Evolutionary conservation across 352 stramenopile genomes (phyloP), one percentile per base, ranked within the genome.

Genomic region (Stramenopiles sp.): DNA sequence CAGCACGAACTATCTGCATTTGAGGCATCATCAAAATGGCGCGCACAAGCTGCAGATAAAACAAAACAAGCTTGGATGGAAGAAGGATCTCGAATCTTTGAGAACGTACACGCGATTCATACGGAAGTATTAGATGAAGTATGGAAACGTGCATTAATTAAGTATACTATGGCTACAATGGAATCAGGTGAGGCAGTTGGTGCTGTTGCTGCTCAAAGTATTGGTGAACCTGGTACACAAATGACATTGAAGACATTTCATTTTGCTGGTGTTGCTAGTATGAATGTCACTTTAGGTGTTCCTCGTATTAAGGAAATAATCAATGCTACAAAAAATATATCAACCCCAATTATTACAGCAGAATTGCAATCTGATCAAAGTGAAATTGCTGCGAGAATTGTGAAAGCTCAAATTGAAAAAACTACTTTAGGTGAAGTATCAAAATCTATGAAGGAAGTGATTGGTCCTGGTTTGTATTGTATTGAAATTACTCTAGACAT

Each of bases 261-360:
- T 59, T 96, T 97, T 63, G 83, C 80, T 24, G 85, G 86, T 53
- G 86, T 96, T 34, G 89, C 81, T 18, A 91, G 71, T 41, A 97
- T 97, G 85, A 96, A 99, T 59, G 84, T 99, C 26, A 99, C 86
- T 19, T 65, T 97, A 3, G 86, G 86, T 60, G 85, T 99, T 26
- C 86, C 86, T n/a, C 76, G 86, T 34, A 59, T 99, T 18, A 91
- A 90, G 56, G 73, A 87, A 46, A 87, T 90, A 44, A 88, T 90
- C 48, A 88, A 86, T 46, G 74, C 71, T 0, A 45, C 71, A 7
- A 93, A 93, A 53, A 60, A 68, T 7, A 97, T 99, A 46, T 93
- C 72, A 34, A 99, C 87, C 22, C 87, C 87, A 21, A 96, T 98
- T 52, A 97, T 99, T 54, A 96, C 84, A 26, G 85, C 79, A 0